Evolutionary conservation across 495 filamentous ascomycete genomes (phyloP).

Genomic region (Pyrenula aspistea): DNA sequence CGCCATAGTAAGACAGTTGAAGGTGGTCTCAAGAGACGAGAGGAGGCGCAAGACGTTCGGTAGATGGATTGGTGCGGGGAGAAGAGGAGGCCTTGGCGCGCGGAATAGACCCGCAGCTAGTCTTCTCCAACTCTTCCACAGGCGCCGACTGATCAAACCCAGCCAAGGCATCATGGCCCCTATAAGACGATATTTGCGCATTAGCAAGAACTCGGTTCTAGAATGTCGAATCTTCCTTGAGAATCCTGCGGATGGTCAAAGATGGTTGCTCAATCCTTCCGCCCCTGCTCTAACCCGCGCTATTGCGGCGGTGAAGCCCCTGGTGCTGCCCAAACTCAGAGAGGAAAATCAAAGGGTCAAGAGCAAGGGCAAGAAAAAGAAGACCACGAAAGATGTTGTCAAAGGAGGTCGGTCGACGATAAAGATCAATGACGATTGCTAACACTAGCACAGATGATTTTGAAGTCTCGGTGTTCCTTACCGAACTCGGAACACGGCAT

Average conservation of each 20-base stretch:
- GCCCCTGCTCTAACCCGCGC: constrained; percentile 67
- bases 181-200: constrained; percentile 63
- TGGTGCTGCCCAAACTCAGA: constrained; percentile 77
- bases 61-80: background rate
- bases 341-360: constrained; percentile 66
- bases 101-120: no score
- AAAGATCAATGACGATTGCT: background rate
- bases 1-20: no score
- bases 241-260: constrained; percentile 61
- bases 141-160: no score
- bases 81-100: background rate
- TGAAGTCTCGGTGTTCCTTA: constrained; percentile 87
- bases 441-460: constrained; percentile 60
- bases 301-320: constrained; percentile 68
- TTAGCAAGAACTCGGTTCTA: constrained; percentile 78
- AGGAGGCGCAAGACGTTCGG: background rate
- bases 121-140: no score
- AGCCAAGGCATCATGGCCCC: constrained; percentile 70
- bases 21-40: no score
- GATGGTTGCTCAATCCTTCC: constrained; percentile 70
- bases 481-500: constrained; percentile 76
- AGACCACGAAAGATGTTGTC: constrained; percentile 79
- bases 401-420: constrained; percentile 43
- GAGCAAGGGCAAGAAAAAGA: constrained; percentile 47
- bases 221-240: constrained; percentile 94